Percentiles rank a stretch among this genome's conserved stretches.
Conservation (phyloP, 2,329 filamentous ascomycete genomes). For the Sarocladium strictum region DNA sequence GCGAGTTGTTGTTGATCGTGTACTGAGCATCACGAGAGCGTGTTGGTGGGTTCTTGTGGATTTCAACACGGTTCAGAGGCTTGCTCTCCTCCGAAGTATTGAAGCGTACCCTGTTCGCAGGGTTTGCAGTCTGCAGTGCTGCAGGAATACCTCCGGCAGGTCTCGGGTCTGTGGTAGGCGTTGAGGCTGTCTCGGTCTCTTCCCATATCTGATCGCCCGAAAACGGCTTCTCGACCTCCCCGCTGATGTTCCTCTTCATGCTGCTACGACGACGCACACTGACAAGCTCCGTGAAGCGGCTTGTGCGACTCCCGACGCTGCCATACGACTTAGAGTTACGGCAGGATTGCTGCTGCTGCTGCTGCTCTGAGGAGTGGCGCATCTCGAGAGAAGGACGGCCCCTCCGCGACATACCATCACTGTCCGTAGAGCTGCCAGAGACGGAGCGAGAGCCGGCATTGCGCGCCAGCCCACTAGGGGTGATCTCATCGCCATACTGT, state of each 20-base stretch:
- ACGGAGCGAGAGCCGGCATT: slow-evolving; percentile 38
- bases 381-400: slow-evolving; percentile 23
- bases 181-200: slow-evolving; percentile 56
- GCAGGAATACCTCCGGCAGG: slow-evolving; percentile 9
- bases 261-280: slow-evolving; percentile 53
- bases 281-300: slow-evolving; percentile 24
- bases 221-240: slow-evolving; percentile 60
- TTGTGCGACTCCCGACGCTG: slow-evolving; percentile 29
- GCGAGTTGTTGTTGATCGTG: slow-evolving; percentile 53
- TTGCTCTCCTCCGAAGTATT: slow-evolving; percentile 35
- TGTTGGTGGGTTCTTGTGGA: slow-evolving; percentile 75
- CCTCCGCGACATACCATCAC: slow-evolving; percentile 31
- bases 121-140: slow-evolving; percentile 26
- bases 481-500: slow-evolving; percentile 40
- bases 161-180: slow-evolving; percentile 23
- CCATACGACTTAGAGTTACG: slow-evolving; percentile 34
- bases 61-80: slow-evolving; percentile 57
- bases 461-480: slow-evolving; percentile 39
- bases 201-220: slow-evolving; percentile 83
- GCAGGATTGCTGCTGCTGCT: not conserved
- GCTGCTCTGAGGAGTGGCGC: slow-evolving; percentile 10
- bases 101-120: slow-evolving; percentile 29
- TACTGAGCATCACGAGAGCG: slow-evolving; percentile 80
- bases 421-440: slow-evolving; percentile 47
- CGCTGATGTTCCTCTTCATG: slow-evolving; percentile 64